These are phyloP conservation scores for Trichoderma guizhouense DNA, from an alignment of 2,329 filamentous ascomycete species.

Conservation along the genomic window DNA sequence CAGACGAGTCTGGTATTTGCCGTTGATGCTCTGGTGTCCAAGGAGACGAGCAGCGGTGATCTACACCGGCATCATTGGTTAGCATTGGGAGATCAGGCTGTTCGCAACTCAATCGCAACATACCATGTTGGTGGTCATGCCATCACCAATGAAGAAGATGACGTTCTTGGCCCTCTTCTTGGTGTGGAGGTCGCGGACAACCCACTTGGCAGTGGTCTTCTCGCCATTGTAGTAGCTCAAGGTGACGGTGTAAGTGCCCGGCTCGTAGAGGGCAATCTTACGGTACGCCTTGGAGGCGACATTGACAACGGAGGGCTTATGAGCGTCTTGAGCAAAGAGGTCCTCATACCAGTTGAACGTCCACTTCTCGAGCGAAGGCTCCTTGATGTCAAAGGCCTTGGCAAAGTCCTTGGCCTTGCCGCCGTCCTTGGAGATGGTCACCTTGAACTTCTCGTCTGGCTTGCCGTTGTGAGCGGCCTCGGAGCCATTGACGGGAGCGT, in stretches of 20 bases:
- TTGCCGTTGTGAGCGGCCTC: conserved; percentile 67
- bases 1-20: conserved; percentile 74
- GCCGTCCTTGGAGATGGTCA: conserved; percentile 67
- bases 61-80: conserved; percentile 22
- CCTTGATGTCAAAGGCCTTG: conserved; percentile 65
- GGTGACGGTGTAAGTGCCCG: conserved; percentile 74
- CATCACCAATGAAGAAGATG: conserved; percentile 77
- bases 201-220: conserved; percentile 72
- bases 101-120: not conserved
- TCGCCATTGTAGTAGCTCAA: conserved; percentile 71
- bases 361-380: conserved; percentile 76
- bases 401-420: conserved; percentile 52
- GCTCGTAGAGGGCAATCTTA: conserved; percentile 70
- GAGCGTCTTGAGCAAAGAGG: conserved; percentile 70
- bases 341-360: conserved; percentile 84
- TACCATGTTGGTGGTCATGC: conserved; percentile 70
- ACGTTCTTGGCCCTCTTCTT: conserved; percentile 80
- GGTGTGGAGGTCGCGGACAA: conserved; percentile 66
- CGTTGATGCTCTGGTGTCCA: conserved; percentile 78
- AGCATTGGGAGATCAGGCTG: not conserved
- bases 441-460: conserved; percentile 72
- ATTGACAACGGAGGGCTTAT: conserved; percentile 69
- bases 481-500: conserved; percentile 76
- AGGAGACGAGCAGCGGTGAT: conserved; percentile 77
- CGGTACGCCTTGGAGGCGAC: conserved; percentile 78